These are phyloP conservation scores for Penicillium thymicola DNA, from an alignment of 2,329 filamentous ascomycete genomes.

Conservation along the genomic window DNA sequence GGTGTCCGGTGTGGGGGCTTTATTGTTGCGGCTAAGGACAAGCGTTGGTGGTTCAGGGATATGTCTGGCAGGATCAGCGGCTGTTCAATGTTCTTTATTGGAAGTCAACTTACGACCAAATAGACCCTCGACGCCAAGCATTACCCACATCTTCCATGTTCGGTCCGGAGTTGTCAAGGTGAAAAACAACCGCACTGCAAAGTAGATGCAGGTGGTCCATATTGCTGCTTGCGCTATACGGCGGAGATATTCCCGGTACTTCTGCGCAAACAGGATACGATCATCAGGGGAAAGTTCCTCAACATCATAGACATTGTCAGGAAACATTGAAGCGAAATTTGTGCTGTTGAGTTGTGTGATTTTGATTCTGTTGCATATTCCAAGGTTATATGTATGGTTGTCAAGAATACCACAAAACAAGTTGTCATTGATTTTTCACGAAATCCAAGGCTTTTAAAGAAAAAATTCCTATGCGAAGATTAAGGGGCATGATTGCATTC, in stretches of 20 bases:
- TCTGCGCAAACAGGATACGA: conserved; percentile 11
- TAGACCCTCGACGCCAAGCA: conserved; percentile 24
- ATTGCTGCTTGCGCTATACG: conserved; percentile 16
- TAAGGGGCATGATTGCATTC: neutral
- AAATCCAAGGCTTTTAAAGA: neutral
- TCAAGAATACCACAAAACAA: neutral
- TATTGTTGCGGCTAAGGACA: conserved; percentile 21
- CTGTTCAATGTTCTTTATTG: neutral
- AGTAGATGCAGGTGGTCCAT: conserved; percentile 21
- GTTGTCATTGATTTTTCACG: neutral
- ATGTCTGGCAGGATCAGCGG: conserved; percentile 11
- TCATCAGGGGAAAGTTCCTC: conserved; percentile 21
- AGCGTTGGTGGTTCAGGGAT: conserved; percentile 23
- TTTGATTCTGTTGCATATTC: conserved; percentile 4
- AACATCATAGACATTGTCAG: conserved; percentile 14
- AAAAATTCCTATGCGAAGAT: neutral
- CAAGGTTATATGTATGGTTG: neutral
- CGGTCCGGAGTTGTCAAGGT: conserved; percentile 4
- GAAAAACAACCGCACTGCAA: conserved; percentile 17
- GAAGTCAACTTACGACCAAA: conserved; percentile 23
- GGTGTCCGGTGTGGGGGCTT: conserved; percentile 2
- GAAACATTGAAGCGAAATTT: conserved; percentile 11
- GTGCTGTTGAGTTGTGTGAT: neutral
- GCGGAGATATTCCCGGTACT: conserved; percentile 18
- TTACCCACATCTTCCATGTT: conserved; percentile 29